Conservation (phyloP, 1,139 yeast species). For the Scheffersomyces parashehatae region DNA sequence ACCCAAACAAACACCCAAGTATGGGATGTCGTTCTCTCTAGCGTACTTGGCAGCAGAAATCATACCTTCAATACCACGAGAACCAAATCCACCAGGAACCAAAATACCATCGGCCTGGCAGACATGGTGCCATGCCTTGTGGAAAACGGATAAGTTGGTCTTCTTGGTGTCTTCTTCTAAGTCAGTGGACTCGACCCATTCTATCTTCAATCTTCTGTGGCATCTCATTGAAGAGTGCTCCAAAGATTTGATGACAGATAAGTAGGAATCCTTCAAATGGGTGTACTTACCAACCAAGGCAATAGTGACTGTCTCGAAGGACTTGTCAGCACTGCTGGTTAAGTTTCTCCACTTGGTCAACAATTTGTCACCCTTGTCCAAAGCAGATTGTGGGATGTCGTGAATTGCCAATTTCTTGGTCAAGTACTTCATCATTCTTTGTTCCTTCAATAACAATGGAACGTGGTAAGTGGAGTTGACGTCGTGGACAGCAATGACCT, state of each 20-base stretch:
- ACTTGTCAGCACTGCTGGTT: constrained; percentile 75
- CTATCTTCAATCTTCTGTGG: constrained; percentile 77
- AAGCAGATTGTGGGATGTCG: constrained; percentile 55
- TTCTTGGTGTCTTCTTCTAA: constrained; percentile 73
- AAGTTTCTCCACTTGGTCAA: constrained; percentile 78
- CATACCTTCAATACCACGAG: constrained; percentile 99
- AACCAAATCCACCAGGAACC: constrained; percentile 98
- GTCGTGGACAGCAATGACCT: constrained; percentile 95
- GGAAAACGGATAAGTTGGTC: constrained; percentile 72
- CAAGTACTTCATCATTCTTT: constrained; percentile 77
- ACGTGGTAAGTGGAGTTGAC: constrained; percentile 97
- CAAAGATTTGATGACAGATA: constrained; percentile 90
- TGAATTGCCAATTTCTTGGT: constrained; percentile 64
- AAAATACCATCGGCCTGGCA: constrained; percentile 96
- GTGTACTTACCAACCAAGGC: constrained; percentile 98
- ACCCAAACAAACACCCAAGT: constrained; percentile 95
- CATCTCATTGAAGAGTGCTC: constrained; percentile 96
- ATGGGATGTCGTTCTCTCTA: constrained; percentile 90
- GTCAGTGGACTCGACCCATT: constrained; percentile 95
- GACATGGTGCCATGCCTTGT: constrained; percentile 92
- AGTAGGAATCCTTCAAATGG: constrained; percentile 89
- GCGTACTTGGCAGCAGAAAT: constrained; percentile 96
- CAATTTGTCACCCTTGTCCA: constrained; percentile 64
- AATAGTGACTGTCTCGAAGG: constrained; percentile 85
- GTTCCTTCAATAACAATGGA: constrained; percentile 86